These are phyloP conservation scores for Trichaptum fuscoviolaceum DNA, from an alignment of 768 basidiomycete genomes.

Conservation along the genomic window DNA sequence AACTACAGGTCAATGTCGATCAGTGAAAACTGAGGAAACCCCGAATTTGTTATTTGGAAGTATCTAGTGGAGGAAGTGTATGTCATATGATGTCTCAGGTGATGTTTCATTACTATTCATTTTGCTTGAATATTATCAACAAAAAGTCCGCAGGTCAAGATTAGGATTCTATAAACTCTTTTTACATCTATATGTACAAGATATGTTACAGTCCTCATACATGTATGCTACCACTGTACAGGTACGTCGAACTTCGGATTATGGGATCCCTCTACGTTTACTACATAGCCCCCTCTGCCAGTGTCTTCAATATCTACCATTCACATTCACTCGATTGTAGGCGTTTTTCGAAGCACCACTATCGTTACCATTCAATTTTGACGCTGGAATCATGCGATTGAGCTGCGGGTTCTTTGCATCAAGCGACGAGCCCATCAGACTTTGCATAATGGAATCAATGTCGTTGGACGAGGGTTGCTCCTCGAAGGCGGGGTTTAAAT, in stretches of 20 bases:
- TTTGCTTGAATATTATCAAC: background rate
- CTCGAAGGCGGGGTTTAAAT: slow-evolving; percentile 31
- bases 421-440: slow-evolving; percentile 26
- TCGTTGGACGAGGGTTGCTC: slow-evolving; percentile 30
- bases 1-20: too few relatives aligned
- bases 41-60: too few relatives aligned
- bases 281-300: too few relatives aligned
- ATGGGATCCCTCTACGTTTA: too few relatives aligned
- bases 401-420: background rate
- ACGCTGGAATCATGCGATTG: background rate
- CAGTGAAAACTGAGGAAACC: too few relatives aligned
- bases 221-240: too few relatives aligned
- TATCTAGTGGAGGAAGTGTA: too few relatives aligned
- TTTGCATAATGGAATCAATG: slow-evolving; percentile 36
- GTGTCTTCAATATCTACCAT: background rate
- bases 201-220: background rate
- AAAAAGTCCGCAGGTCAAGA: background rate
- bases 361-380: background rate
- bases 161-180: background rate
- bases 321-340: background rate
- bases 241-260: too few relatives aligned
- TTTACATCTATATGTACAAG: background rate
- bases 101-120: background rate
- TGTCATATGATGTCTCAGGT: too few relatives aligned
- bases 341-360: background rate